A percentile compares a stretch with the other conserved stretches of the same genome.
phyloP scores from a whole-genome alignment of 1,284 basidiomycete genomes.

The Heliocybe sulcata region DNA sequence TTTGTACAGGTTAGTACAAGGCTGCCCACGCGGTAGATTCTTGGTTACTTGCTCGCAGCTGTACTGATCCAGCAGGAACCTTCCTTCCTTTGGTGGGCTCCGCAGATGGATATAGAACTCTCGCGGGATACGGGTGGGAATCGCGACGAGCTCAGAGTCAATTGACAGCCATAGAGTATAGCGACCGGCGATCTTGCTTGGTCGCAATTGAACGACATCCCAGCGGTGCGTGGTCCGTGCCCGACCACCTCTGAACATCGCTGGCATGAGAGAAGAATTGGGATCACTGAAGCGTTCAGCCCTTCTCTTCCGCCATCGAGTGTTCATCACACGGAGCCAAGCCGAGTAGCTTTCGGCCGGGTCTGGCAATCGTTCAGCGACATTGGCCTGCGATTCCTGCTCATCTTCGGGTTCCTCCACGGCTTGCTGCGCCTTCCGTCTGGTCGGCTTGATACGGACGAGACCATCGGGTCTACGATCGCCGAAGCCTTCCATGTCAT shows the following conservation, averaged over 20 bases:
- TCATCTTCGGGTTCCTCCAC: conserved; percentile 29
- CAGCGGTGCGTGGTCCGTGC: conserved; percentile 70
- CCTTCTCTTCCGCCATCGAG: conserved; percentile 69
- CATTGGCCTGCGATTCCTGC: conserved; percentile 23
- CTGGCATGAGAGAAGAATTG: conserved; percentile 43
- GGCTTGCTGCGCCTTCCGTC: conserved; percentile 34
- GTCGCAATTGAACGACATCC: conserved; percentile 91
- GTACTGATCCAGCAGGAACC: conserved; percentile 72
- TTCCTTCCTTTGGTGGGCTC: conserved; percentile 44
- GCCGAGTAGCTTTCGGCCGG: conserved; percentile 63
- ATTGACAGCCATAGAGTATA: conserved; percentile 89
- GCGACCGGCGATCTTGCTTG: conserved; percentile 73
- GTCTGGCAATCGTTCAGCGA: conserved; percentile 43
- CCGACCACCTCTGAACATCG: conserved; percentile 75
- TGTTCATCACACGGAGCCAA: conserved; percentile 79
- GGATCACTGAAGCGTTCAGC: conserved; percentile 34
- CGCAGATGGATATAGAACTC: conserved; percentile 94
- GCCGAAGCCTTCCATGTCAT: conserved; percentile 69
- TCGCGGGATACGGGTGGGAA: conserved; percentile 82
- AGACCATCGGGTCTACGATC: conserved; percentile 19
- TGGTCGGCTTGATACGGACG: conserved; percentile 46
- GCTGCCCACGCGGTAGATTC: conserved; percentile 76
- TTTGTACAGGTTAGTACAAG: conserved; percentile 78
- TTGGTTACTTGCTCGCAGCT: conserved; percentile 68
- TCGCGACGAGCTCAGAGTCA: conserved; percentile 71